These are phyloP conservation scores for Casuarina cunninghamiana DNA, from an alignment of 306 rosid genomes.

Conservation along the genomic window DNA sequence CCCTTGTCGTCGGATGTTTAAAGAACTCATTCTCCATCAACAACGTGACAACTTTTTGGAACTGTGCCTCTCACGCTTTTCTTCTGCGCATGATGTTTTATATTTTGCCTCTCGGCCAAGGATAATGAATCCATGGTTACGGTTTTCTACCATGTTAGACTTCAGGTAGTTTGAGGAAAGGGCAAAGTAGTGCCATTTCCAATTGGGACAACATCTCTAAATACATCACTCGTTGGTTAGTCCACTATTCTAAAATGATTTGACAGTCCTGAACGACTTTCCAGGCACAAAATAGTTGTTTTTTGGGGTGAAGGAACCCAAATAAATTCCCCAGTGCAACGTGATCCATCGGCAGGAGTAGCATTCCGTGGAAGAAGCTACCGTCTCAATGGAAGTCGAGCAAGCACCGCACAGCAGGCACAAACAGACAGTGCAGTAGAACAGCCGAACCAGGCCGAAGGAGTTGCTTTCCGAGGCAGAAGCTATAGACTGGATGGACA, in stretches of 20 bases:
- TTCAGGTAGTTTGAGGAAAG: too few species aligned
- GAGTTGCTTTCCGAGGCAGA: conserved; percentile 52
- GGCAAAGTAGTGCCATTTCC: too few species aligned
- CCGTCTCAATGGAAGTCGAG: conserved; percentile 46
- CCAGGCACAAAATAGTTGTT: conserved; percentile 63
- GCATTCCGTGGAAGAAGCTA: conserved; percentile 64
- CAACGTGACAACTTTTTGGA: too few species aligned
- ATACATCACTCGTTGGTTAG: too few species aligned
- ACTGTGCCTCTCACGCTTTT: neutral
- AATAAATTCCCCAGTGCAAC: conserved; percentile 61
- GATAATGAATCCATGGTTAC: too few species aligned
- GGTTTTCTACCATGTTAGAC: too few species aligned
- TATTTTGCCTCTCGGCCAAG: too few species aligned
- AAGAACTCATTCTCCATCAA: neutral
- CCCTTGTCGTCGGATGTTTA: neutral
- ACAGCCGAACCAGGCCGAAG: conserved; percentile 26
- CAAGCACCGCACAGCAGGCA: conserved; percentile 27
- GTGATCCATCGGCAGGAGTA: conserved; percentile 56
- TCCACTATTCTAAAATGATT: too few species aligned
- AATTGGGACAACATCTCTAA: too few species aligned
- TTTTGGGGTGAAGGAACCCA: conserved; percentile 78
- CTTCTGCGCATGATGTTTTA: too few species aligned
- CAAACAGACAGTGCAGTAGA: conserved; percentile 20
- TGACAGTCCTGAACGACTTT: neutral
- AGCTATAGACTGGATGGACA: conserved; percentile 36